Conservation (phyloP, 2,329 filamentous ascomycete genomes). For the Neonectria neomacrospora region DNA sequence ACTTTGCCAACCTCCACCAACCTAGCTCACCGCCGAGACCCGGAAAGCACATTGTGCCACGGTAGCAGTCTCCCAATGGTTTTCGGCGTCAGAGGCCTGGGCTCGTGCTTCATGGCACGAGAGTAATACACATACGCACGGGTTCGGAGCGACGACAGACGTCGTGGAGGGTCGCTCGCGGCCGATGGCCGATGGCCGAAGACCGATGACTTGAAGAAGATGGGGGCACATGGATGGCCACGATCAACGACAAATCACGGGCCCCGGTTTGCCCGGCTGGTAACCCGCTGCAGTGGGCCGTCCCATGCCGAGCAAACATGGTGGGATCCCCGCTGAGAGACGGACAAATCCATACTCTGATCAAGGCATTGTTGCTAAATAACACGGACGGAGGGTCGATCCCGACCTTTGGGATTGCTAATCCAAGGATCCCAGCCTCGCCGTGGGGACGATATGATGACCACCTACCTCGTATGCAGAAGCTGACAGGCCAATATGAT, state of each 20-base stretch:
- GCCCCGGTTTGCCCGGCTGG: constrained; percentile 2
- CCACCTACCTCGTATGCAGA: background rate
- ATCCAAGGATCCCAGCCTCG: constrained; percentile 1
- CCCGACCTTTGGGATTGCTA: constrained; percentile 2
- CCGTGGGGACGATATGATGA: constrained; percentile 4
- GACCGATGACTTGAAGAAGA: constrained; percentile 6
- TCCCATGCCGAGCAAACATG: constrained; percentile 10
- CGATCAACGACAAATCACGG: constrained; percentile 15
- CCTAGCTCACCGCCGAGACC: constrained; percentile 26
- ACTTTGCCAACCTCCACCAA: constrained; percentile 4
- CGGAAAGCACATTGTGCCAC: background rate
- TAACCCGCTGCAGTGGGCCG: constrained; percentile 22
- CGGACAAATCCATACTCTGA: constrained; percentile 5
- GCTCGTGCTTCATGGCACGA: background rate
- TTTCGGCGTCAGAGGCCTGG: background rate
- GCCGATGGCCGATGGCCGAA: constrained; percentile 20
- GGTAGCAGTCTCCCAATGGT: background rate
- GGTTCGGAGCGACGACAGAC: background rate
- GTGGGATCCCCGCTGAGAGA: constrained; percentile 19
- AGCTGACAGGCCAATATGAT: constrained; percentile 18
- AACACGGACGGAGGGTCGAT: constrained; percentile 6
- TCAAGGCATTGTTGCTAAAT: constrained; percentile 1
- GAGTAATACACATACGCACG: background rate
- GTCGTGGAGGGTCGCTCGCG: constrained; percentile 1
- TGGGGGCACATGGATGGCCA: constrained; percentile 17